Evolutionary conservation across 176 grass and related monocot species (phyloP), one percentile per base, ranked within the genome.

Genomic region (Phyllostachys edulis): DNA sequence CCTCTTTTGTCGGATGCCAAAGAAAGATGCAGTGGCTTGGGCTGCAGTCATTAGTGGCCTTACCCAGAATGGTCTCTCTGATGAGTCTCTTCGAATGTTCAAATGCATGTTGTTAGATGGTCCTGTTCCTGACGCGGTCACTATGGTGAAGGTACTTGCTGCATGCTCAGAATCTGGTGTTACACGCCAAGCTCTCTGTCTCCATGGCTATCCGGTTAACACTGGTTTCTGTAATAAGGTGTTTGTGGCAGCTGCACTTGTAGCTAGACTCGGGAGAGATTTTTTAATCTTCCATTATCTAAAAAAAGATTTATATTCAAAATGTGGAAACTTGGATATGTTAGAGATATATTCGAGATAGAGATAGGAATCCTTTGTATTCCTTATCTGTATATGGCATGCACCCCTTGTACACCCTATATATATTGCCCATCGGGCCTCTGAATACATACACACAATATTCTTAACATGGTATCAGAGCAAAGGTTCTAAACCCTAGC

Each of bases 21-120:
- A 92, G 66, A 94, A 92, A 83, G 93, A 94, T 88, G 85, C 60
- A 13, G 85, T 94, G 23, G n/a, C 85, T 39, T 94, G 90, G 87
- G 87, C 85, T 21, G 90, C 82, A 20, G 71, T 90, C 74, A 94
- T 94, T 61, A 67, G 85, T 62, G 90, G 93, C 17, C 66, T 90
- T 73, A 63, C 81, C 76, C 89, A 86, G 63, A 94, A 94, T 80
- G 73, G 73, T 56, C 80, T 86, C 23, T 65, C 87, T 62, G 78
- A 83, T 68, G 76, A 86, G 13, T 90, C 90, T 0, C 23, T 92
- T 34, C 77, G 36, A 62, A 27, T 68, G 21, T 92, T 94, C 67
- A 86, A 88, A 77, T 71, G 55, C 49, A 90, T 94, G 89, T 45
- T 92, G 64, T 69, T 79, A 9, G 61, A 87, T 84, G 62, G 73